These are phyloP conservation scores for Polymyxa betae DNA, from an alignment of 208 protist genomes.

Conservation along the genomic window DNA sequence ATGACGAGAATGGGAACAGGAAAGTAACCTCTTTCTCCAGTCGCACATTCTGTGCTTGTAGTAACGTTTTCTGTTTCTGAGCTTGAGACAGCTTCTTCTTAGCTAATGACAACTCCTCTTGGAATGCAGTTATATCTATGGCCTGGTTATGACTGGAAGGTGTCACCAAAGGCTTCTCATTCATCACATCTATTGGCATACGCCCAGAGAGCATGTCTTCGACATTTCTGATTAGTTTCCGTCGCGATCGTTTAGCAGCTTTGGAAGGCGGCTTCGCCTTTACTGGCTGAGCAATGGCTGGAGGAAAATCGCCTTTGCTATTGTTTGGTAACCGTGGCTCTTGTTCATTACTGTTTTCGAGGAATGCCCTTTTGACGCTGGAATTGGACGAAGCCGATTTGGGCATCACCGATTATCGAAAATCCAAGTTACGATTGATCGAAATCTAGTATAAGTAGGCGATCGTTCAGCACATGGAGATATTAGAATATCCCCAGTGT, in stretches of 20 bases:
- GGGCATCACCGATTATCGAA: no score
- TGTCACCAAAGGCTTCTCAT: neutral
- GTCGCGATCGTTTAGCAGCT: neutral
- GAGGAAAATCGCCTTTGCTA: neutral
- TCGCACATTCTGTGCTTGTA: constrained; percentile 25
- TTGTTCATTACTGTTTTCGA: no score
- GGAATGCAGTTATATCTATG: neutral
- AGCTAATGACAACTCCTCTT: neutral
- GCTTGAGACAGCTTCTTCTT: constrained; percentile 38
- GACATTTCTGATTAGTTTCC: neutral
- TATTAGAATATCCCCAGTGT: no score
- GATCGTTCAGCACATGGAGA: no score
- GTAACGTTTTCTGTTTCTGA: neutral
- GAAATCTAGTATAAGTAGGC: no score
- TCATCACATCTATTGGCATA: neutral
- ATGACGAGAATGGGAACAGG: neutral
- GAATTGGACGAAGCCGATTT: no score
- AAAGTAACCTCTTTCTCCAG: constrained; percentile 35
- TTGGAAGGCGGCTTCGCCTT: neutral
- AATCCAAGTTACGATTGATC: no score
- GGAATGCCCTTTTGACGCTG: no score
- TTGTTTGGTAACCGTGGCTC: no score
- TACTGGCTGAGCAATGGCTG: neutral
- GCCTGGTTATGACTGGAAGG: neutral
- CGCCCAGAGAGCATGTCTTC: neutral